phyloP scores from a whole-genome alignment of 2,329 filamentous ascomycete species.

The Phaeoacremonium minimum region DNA sequence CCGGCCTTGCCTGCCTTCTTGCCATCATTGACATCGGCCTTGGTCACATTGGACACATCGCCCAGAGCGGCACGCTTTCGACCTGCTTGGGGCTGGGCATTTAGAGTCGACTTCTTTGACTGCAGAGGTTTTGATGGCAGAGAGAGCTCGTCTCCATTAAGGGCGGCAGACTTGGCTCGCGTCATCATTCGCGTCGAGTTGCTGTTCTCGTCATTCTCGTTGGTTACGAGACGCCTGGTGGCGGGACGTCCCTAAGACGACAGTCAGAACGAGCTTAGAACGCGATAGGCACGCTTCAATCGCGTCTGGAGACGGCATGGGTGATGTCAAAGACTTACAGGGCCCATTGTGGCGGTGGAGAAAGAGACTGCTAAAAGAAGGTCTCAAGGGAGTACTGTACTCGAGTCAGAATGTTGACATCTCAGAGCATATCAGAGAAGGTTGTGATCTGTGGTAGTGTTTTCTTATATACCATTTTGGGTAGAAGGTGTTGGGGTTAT shows the following conservation, averaged over 20 bases:
- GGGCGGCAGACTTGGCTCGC: slow-evolving; percentile 82
- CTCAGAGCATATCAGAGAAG: too few relatives aligned
- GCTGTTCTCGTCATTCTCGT: slow-evolving; percentile 93
- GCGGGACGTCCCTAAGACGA: slow-evolving; percentile 59
- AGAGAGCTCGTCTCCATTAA: slow-evolving; percentile 56
- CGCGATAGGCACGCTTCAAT: not conserved
- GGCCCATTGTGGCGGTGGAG: too few relatives aligned
- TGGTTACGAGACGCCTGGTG: slow-evolving; percentile 71
- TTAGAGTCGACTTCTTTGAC: slow-evolving; percentile 61
- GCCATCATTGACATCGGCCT: slow-evolving; percentile 64
- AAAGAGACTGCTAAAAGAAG: too few relatives aligned
- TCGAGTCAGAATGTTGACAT: too few relatives aligned
- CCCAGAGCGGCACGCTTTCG: slow-evolving; percentile 82
- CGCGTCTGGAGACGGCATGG: too few relatives aligned
- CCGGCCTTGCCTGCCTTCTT: slow-evolving; percentile 73
- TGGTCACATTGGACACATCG: slow-evolving; percentile 93
- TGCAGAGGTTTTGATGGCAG: slow-evolving; percentile 59
- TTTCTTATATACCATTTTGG: too few relatives aligned
- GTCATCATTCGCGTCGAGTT: slow-evolving; percentile 84
- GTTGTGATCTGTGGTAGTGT: too few relatives aligned
- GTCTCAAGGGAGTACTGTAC: too few relatives aligned
- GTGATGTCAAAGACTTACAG: too few relatives aligned
- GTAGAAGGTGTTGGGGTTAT: too few relatives aligned
- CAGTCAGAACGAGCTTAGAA: slow-evolving; percentile 14
- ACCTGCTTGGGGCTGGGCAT: slow-evolving; percentile 41